These are phyloP conservation scores for Hypericum androsaemum DNA, from an alignment of 345 rosid species.

Conservation along the genomic window DNA sequence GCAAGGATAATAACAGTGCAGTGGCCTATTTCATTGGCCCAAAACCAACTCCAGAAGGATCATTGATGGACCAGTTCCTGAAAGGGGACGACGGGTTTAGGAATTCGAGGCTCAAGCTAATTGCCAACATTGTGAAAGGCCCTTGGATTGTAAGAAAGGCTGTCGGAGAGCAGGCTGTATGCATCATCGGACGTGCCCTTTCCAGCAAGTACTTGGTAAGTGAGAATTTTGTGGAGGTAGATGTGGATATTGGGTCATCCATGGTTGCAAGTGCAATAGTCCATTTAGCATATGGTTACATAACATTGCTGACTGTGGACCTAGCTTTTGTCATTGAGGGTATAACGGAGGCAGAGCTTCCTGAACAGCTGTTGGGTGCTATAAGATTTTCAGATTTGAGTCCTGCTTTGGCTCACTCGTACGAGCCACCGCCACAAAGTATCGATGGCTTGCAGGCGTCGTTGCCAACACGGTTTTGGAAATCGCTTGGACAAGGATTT, in stretches of 20 bases:
- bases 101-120: constrained; percentile 76
- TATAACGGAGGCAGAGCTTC: constrained; percentile 76
- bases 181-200: constrained; percentile 80
- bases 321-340: constrained; percentile 79
- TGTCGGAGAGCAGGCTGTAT: constrained; percentile 95
- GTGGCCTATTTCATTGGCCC: constrained; percentile 67
- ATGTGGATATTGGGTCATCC: constrained; percentile 91
- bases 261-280: constrained; percentile 95
- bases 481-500: constrained; percentile 73
- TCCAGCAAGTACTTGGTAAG: constrained; percentile 46
- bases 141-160: constrained; percentile 98
- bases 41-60: constrained; percentile 58
- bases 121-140: constrained; percentile 89
- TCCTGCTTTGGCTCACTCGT: constrained; percentile 46
- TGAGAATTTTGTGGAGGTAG: constrained; percentile 61
- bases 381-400: constrained; percentile 72
- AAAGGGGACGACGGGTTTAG: constrained; percentile 67
- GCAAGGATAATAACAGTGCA: constrained; percentile 82
- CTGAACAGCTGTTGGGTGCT: constrained; percentile 70
- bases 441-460: constrained; percentile 27
- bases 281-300: constrained; percentile 81
- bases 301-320: constrained; percentile 85
- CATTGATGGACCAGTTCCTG: constrained; percentile 58
- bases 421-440: constrained; percentile 25
- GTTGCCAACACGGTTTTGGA: constrained; percentile 62